phyloP scores from a whole-genome alignment of 192 early-diverging fungal genomes.

The Coemansia sp. region DNA sequence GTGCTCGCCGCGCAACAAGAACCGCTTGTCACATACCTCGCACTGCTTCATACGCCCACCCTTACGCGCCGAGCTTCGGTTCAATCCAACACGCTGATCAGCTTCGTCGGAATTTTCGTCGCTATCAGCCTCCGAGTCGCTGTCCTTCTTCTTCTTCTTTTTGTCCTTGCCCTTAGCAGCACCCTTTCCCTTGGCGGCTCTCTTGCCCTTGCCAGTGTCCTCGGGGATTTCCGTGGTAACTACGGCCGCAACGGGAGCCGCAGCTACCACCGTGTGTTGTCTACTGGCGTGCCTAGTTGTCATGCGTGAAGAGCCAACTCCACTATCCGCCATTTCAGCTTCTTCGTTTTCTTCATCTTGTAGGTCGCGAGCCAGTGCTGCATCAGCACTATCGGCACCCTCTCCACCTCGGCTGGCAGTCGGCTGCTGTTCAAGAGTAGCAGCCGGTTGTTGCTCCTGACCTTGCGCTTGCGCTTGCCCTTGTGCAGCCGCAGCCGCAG shows the following conservation, averaged over 20 bases:
- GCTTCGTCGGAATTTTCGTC: conserved; percentile 20
- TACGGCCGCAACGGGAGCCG: neutral
- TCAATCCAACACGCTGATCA: conserved; percentile 25
- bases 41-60: conserved; percentile 47
- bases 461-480: neutral
- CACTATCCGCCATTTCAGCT: conserved; percentile 10
- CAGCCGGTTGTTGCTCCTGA: neutral
- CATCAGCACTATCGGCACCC: conserved; percentile 20
- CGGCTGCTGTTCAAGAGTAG: neutral
- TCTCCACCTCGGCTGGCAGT: neutral
- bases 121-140: conserved; percentile 6
- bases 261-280: neutral
- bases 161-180: conserved; percentile 9
- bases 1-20: conserved; percentile 34
- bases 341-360: conserved; percentile 21
- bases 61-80: conserved; percentile 44
- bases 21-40: conserved; percentile 38
- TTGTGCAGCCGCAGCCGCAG: conserved; percentile 5
- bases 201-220: conserved; percentile 1
- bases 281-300: neutral
- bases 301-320: conserved; percentile 6
- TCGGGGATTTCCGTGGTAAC: neutral
- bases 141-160: conserved; percentile 22
- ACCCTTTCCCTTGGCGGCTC: conserved; percentile 4
- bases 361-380: conserved; percentile 37